phyloP scores from a whole-genome alignment of 2,329 filamentous ascomycete genomes.

The Fonsecaea monophora region DNA sequence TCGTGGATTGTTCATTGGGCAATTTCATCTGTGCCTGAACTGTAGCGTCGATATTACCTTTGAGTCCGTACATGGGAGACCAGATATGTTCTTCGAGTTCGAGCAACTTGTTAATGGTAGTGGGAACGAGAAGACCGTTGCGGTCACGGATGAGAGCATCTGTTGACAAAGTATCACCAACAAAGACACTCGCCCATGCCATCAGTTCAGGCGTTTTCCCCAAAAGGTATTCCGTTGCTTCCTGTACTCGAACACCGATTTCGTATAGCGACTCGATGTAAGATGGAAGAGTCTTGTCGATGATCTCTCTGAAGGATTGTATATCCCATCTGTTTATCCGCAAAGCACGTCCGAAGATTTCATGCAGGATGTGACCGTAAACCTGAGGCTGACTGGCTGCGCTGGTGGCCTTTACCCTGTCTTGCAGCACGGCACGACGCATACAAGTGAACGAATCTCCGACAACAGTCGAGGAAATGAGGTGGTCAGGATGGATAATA shows the following conservation, averaged over 20 bases:
- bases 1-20: constrained; percentile 60
- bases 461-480: constrained; percentile 92
- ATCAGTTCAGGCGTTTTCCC: constrained; percentile 83
- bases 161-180: constrained; percentile 71
- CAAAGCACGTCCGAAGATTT: constrained; percentile 91
- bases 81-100: constrained; percentile 98
- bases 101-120: constrained; percentile 91
- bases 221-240: constrained; percentile 78
- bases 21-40: constrained; percentile 85
- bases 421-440: constrained; percentile 88
- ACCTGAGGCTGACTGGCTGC: constrained; percentile 80
- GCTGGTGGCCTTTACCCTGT: constrained; percentile 89
- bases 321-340: constrained; percentile 81
- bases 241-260: constrained; percentile 75
- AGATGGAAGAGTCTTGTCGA: constrained; percentile 72
- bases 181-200: constrained; percentile 82
- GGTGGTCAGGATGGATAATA: constrained; percentile 91
- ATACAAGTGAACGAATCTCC: constrained; percentile 95
- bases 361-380: constrained; percentile 92
- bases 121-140: constrained; percentile 74
- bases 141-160: constrained; percentile 80
- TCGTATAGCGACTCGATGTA: constrained; percentile 90
- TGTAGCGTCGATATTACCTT: constrained; percentile 97
- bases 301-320: constrained; percentile 68
- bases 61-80: constrained; percentile 96